These are phyloP conservation scores for Manihot esculenta DNA, from an alignment of 441 rosid genomes.

Conservation along the genomic window DNA sequence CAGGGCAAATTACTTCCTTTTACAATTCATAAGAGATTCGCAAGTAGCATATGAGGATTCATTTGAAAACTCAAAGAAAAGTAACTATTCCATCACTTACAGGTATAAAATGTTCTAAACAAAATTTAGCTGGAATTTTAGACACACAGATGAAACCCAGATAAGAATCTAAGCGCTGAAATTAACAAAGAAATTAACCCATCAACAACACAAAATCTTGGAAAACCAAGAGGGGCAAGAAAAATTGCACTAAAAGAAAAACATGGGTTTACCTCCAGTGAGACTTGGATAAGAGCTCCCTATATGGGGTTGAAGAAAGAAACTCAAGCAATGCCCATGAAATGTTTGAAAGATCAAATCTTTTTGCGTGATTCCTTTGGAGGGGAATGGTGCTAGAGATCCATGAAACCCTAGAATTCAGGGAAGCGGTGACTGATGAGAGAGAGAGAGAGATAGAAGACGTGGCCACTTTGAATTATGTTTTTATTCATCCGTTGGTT, in stretches of 20 bases:
- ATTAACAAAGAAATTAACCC: neutral
- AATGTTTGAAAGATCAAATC: conserved; percentile 14
- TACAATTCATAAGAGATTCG: neutral
- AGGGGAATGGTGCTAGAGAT: conserved; percentile 24
- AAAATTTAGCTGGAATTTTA: conserved; percentile 2
- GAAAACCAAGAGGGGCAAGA: neutral
- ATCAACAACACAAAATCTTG: neutral
- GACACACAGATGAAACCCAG: conserved; percentile 24
- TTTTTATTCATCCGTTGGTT: conserved; percentile 17
- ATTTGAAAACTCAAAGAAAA: neutral
- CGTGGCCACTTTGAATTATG: conserved; percentile 25
- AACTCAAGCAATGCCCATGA: conserved; percentile 28
- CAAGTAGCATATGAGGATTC: neutral
- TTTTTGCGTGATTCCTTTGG: neutral
- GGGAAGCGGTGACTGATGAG: conserved; percentile 19
- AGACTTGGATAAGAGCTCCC: conserved; percentile 25
- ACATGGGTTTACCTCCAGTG: conserved; percentile 37
- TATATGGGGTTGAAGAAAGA: conserved; percentile 31
- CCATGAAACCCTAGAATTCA: conserved; percentile 39
- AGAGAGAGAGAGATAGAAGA: conserved; percentile 15
- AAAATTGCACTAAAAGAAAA: neutral
- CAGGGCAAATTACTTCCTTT: neutral
- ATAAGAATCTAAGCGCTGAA: conserved; percentile 13
- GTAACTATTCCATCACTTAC: neutral
- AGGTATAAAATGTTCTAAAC: neutral